phyloP scores from a whole-genome alignment of 2,329 filamentous ascomycete genomes.

The Neonectria punicea region DNA sequence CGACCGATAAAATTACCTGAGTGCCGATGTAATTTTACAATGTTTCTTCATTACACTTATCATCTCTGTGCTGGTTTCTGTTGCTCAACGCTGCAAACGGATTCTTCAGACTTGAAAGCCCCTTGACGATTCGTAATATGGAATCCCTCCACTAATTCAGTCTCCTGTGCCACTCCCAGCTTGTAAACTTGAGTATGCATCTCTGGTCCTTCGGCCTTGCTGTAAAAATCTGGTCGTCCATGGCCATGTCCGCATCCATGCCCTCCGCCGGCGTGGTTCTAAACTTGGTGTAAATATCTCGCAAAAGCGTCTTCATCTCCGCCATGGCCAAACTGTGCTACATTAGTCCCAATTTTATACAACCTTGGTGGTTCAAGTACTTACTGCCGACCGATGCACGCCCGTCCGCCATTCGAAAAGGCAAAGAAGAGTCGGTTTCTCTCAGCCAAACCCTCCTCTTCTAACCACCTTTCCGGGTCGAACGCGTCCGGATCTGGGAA shows the following conservation, averaged over 20 bases:
- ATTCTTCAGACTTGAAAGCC: no score
- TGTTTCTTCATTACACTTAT: background rate
- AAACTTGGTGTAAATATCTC: conserved; percentile 23
- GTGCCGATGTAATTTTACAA: background rate
- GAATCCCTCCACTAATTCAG: no score
- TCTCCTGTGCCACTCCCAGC: conserved; percentile 11
- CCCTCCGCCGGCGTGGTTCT: conserved; percentile 9
- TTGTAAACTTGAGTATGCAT: conserved; percentile 25
- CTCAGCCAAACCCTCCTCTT: conserved; percentile 12
- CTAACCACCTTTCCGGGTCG: conserved; percentile 25
- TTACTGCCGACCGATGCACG: conserved; percentile 35
- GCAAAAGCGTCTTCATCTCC: conserved; percentile 30
- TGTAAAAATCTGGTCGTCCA: conserved; percentile 35
- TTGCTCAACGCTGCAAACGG: no score
- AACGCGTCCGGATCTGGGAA: conserved; percentile 27
- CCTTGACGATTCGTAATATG: no score
- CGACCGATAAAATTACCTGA: background rate
- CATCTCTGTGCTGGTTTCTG: no score
- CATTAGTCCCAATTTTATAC: background rate
- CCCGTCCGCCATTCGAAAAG: conserved; percentile 26
- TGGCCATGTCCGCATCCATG: conserved; percentile 24
- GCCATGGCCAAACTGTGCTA: conserved; percentile 22
- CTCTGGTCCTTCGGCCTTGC: conserved; percentile 31
- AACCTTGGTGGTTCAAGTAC: background rate
- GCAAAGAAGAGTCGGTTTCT: conserved; percentile 30